Base-by-base conservation (phyloP, 2,329 filamentous ascomycete genomes). In the Xylariales sp. region DNA sequence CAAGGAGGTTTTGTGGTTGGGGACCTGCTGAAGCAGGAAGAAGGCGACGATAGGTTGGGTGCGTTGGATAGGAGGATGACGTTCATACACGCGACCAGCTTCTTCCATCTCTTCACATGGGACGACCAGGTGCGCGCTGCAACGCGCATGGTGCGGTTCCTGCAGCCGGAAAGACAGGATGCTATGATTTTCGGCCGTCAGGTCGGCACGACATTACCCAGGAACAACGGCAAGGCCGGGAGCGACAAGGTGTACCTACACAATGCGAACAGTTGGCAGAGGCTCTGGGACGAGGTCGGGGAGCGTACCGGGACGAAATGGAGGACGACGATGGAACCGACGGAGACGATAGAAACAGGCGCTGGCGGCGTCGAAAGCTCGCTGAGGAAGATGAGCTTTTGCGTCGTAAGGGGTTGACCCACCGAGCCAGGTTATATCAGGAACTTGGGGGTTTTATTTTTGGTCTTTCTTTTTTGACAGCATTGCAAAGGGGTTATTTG, bases 241-340 rank as follows among this genome's bases (percentile, higher is more conserved):
- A 69, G 65, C 18, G 71, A 65, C 28, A 77, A 76, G 18, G 77
- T 79, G 7, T 87, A 83, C 69, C 75, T 86, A 1, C 86, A 88
- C 72, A 81, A 85, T 68, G 78, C 81, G 41, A 73, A 77, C 7
- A 86, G 81, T 64, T 89, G 87, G 76, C 83, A 84, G 71, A 73
- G 73, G 43, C 77, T 89, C 30, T 89, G 87, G 87, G 80, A 86
- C 60, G 83, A 86, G 67, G 81, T 87, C 32, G 85, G 85, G 8
- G 69, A 66, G 39, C 73, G 83, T 60, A 87, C 86, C 0, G 80
- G 78, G 30, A 87, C 85, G 1, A 74, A 72, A 48, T 88, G 86
- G 86, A 77, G 78, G 58, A 83, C 85, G 1, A 79, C 83, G 55
- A 71, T 84, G 58, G 80, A 84, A 65, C 73, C 75, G 39, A 70